These are phyloP conservation scores for Neospermospora avenae DNA, from an alignment of 2,329 filamentous ascomycete species.

Conservation along the genomic window DNA sequence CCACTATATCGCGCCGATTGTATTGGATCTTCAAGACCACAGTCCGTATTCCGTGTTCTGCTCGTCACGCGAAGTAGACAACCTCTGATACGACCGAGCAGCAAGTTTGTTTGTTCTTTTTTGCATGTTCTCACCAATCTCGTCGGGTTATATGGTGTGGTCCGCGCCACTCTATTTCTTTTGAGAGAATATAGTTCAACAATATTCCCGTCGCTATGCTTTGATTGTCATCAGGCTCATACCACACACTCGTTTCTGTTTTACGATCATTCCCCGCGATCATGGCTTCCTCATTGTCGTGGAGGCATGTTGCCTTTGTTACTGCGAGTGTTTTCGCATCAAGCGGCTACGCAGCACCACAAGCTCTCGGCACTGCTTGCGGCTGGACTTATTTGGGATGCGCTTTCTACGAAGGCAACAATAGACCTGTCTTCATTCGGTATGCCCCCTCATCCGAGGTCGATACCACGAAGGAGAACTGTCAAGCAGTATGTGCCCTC, in stretches of 20 bases:
- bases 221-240: neutral
- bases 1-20: neutral
- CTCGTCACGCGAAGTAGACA: neutral
- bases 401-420: neutral
- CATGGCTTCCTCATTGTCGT: conserved; percentile 9
- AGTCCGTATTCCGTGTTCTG: neutral
- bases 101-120: neutral
- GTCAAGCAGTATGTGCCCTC: conserved; percentile 26
- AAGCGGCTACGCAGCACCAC: neutral
- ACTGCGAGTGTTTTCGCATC: neutral
- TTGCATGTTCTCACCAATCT: neutral
- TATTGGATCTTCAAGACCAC: neutral
- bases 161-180: neutral
- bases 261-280: neutral
- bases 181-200: neutral
- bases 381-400: conserved; percentile 9
- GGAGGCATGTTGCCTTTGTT: conserved; percentile 4
- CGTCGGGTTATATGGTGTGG: neutral
- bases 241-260: conserved; percentile 3
- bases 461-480: conserved; percentile 29
- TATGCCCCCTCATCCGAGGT: neutral
- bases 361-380: neutral
- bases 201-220: neutral
- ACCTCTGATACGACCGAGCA: neutral
- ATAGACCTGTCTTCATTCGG: neutral